phyloP scores from a whole-genome alignment of 106 monocot species.

The Phalaenopsis aphrodite region DNA sequence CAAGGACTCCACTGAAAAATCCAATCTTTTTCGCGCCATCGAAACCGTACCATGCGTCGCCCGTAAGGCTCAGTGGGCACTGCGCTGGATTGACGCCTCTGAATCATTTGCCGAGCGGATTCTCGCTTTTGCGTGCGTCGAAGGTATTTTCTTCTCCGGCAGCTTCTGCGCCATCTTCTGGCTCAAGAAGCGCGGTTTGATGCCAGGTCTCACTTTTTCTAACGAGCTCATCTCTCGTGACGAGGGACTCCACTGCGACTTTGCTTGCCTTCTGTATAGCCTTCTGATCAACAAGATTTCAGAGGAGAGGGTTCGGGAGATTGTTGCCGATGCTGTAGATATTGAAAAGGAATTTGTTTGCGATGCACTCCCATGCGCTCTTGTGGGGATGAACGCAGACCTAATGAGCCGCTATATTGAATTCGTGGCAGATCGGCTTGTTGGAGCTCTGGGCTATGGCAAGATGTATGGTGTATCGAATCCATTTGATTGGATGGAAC shows the following conservation, averaged over 20 bases:
- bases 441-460: conserved; percentile 22
- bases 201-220: conserved; percentile 64
- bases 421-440: conserved; percentile 38
- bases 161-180: conserved; percentile 70
- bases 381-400: conserved; percentile 65
- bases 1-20: conserved; percentile 41
- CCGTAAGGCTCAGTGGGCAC: conserved; percentile 63
- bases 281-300: conserved; percentile 34
- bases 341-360: conserved; percentile 79
- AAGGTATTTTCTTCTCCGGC: conserved; percentile 77
- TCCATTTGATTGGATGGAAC: conserved; percentile 57
- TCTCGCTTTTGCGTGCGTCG: conserved; percentile 62
- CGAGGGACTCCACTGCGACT: conserved; percentile 93
- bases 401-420: conserved; percentile 47
- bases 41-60: conserved; percentile 51
- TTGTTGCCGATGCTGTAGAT: conserved; percentile 63
- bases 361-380: conserved; percentile 50
- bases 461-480: conserved; percentile 39
- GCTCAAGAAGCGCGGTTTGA: conserved; percentile 68
- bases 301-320: conserved; percentile 39
- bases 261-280: conserved; percentile 75
- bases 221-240: conserved; percentile 86
- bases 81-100: conserved; percentile 45
- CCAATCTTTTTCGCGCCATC: conserved; percentile 49
- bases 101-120: conserved; percentile 51